phyloP scores from a whole-genome alignment of 345 rosid genomes.

The Rhodamnia argentea region DNA sequence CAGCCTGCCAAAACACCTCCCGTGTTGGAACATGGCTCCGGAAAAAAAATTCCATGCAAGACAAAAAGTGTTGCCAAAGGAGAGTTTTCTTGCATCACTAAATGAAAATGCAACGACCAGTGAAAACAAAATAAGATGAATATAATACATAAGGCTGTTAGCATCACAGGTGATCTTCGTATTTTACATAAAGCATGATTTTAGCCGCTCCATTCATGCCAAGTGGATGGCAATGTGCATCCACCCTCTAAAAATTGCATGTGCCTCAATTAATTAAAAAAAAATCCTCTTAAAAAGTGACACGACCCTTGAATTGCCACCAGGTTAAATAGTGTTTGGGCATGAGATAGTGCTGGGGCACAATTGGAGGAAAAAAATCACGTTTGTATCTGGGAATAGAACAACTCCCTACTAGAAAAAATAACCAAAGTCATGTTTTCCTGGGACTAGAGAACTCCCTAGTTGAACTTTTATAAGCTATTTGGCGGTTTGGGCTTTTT shows the following conservation, averaged over 20 bases:
- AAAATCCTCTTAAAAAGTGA: neutral
- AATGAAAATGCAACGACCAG: neutral
- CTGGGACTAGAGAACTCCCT: neutral
- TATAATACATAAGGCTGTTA: neutral
- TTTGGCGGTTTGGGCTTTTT: neutral
- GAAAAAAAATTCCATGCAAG: neutral
- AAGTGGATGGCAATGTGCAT: neutral
- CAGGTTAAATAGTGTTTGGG: neutral
- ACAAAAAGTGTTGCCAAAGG: neutral
- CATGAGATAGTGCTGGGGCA: neutral
- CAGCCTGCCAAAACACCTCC: neutral
- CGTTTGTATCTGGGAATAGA: neutral
- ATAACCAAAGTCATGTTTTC: neutral
- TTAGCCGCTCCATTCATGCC: neutral
- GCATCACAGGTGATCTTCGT: neutral
- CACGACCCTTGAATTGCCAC: neutral
- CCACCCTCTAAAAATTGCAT: neutral
- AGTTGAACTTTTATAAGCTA: neutral
- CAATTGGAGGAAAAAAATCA: neutral
- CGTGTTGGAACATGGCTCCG: neutral
- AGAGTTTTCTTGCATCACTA: neutral
- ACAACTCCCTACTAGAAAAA: neutral
- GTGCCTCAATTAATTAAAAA: neutral
- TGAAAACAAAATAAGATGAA: neutral
- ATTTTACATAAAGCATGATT: neutral